Base-by-base conservation (phyloP, 306 rosid genomes). In the Oxytropis ochrocephala region DNA sequence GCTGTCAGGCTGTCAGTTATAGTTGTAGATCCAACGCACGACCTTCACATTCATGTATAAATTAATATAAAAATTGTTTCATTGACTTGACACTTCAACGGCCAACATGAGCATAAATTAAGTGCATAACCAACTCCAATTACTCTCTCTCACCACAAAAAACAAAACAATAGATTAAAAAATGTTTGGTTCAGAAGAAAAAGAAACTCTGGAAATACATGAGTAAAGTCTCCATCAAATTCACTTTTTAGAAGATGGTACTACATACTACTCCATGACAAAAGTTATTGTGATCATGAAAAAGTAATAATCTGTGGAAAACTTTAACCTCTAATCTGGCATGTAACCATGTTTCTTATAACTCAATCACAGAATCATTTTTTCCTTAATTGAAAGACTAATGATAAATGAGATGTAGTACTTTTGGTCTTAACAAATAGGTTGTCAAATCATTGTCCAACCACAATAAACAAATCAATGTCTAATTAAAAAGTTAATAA, bases 11-110 rank as follows among this genome's bases (percentile, higher is more conserved):
- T 65, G 72, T 70, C 70, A 75, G 19, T 46, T 46, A 67, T 44
- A 35, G 68, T 39, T 24, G 61, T 11, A 71, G 75, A 71, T 66
- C 84, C 78, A 80, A 76, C 58, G 75, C 78, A 80, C 57, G 81
- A 70, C 68, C 75, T 66, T 59, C 81, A 66, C 78, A 66, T 51
- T 66, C 51, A 59, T 44, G 54, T 29, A 80, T 43, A 50, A 57
- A 70, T 55, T 30, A 60, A 59, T 50, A 71, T 35, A 52, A 5
- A 59, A 12, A 8, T 67, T 51, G n/a, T 38, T 11, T 52, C 59
- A 17, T 35, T 59, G 75, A 67, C 75, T 71, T 32, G 84, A 75
- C 79, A 38, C 24, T 58, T 9, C 81, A 81, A 36, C 59, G n/a
- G 50, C 56, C 74, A 59, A 80, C 63, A 41, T 5, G 61, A 72